Conservation (phyloP, 2,329 filamentous ascomycete genomes). For the Trichophyton simii region DNA sequence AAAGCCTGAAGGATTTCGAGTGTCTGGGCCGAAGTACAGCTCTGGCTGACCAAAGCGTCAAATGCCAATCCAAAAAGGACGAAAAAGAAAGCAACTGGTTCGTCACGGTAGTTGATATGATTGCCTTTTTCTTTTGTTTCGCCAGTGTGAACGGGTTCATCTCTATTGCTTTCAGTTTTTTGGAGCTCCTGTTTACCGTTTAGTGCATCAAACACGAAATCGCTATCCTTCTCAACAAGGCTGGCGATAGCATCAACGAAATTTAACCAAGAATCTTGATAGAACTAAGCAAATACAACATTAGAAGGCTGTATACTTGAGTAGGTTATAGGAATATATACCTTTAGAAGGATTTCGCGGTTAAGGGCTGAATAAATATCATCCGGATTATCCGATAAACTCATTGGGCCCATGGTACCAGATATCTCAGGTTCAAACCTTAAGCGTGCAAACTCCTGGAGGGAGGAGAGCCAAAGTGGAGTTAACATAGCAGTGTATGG, state of each 20-base stretch:
- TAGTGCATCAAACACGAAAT: constrained; percentile 91
- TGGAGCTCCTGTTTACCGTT: constrained; percentile 55
- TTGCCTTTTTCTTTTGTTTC: constrained; percentile 45
- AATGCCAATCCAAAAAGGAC: constrained; percentile 94
- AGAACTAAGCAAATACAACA: constrained; percentile 47
- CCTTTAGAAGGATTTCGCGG: constrained; percentile 74
- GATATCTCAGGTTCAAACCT: constrained; percentile 96
- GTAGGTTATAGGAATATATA: constrained; percentile 16
- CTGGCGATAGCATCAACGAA: constrained; percentile 95
- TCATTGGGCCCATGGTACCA: constrained; percentile 69
- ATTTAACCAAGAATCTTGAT: constrained; percentile 93
- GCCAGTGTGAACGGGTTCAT: constrained; percentile 18
- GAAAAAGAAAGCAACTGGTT: constrained; percentile 97
- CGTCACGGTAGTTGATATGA: constrained; percentile 94
- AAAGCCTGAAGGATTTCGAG: constrained; percentile 80
- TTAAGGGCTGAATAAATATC: constrained; percentile 92
- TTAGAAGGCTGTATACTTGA: not conserved
- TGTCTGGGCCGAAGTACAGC: constrained; percentile 59
- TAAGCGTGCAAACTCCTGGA: constrained; percentile 84
- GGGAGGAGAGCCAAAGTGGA: constrained; percentile 82
- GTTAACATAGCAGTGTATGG: constrained; percentile 84
- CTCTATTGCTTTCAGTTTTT: constrained; percentile 1
- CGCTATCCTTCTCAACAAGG: constrained; percentile 92
- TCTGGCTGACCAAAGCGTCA: constrained; percentile 77
- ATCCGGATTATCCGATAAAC: constrained; percentile 73